Conservation (phyloP, 768 basidiomycete species). For the Podaxis carcinomalis region DNA sequence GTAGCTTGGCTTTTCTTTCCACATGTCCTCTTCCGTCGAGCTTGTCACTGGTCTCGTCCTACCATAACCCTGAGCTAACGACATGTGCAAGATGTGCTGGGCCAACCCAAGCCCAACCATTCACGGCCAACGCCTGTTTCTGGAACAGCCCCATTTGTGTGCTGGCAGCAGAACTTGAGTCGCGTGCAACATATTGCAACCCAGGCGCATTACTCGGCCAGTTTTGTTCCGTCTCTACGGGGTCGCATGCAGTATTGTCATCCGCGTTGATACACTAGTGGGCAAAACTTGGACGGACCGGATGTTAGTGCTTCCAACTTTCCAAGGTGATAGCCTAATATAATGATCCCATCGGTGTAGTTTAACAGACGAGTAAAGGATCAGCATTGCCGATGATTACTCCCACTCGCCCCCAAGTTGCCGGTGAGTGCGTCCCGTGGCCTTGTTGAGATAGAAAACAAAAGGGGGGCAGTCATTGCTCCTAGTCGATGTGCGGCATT, state of each 20-base stretch:
- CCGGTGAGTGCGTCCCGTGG: no score
- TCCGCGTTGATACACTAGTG: no score
- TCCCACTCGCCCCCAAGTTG: no score
- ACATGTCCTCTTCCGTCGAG: neutral
- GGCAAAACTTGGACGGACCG: no score
- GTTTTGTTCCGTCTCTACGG: neutral
- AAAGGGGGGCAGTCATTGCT: neutral
- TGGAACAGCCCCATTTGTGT: neutral
- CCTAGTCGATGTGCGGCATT: neutral
- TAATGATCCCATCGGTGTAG: no score
- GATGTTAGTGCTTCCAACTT: no score
- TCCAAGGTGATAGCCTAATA: no score
- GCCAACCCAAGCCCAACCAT: neutral
- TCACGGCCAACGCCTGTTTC: neutral
- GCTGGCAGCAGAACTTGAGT: neutral
- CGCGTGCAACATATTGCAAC: neutral
- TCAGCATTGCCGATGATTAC: no score
- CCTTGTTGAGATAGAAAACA: no score
- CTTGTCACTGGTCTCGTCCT: neutral
- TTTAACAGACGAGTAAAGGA: no score
- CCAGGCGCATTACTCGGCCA: neutral
- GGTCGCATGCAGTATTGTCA: neutral
- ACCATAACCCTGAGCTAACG: neutral
- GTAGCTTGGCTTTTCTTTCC: neutral
- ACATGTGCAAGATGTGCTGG: neutral